phyloP scores from a whole-genome alignment of 805 yeast genomes.

The Pichia kluyveri region DNA sequence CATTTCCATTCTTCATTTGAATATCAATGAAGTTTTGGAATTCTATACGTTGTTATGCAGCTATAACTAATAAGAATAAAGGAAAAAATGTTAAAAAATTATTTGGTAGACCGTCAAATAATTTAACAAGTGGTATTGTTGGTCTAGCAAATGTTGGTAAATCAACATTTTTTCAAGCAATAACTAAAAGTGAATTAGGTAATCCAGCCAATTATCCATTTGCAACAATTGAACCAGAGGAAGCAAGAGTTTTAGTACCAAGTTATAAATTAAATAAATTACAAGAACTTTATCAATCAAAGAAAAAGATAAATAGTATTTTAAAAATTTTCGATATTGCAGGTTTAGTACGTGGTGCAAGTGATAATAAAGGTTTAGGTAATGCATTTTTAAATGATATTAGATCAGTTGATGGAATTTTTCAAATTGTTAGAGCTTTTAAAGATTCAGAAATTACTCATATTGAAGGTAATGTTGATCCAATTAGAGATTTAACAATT shows the following conservation, averaged over 20 bases:
- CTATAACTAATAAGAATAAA: not conserved
- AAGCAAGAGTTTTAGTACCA: conserved; percentile 47
- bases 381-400: conserved; percentile 63
- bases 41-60: not conserved
- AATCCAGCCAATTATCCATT: conserved; percentile 66
- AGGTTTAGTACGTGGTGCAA: conserved; percentile 57
- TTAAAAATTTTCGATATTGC: conserved; percentile 61
- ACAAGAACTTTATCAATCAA: conserved; percentile 38
- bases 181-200: conserved; percentile 53
- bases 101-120: conserved; percentile 28
- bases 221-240: conserved; percentile 71
- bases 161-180: conserved; percentile 49
- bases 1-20: too few relatives aligned
- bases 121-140: conserved; percentile 37
- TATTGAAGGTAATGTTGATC: conserved; percentile 55
- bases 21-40: not conserved
- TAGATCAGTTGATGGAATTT: conserved; percentile 62
- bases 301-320: conserved; percentile 42
- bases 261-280: conserved; percentile 41
- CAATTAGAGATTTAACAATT: conserved; percentile 52
- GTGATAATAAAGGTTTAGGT: conserved; percentile 64
- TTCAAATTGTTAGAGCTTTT: conserved; percentile 61
- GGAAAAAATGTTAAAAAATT: conserved; percentile 8
- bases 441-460: conserved; percentile 58
- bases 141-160: conserved; percentile 64